Evolutionary conservation across 2,329 filamentous ascomycete genomes (phyloP).

Genomic region (Botrytis fragariae): DNA sequence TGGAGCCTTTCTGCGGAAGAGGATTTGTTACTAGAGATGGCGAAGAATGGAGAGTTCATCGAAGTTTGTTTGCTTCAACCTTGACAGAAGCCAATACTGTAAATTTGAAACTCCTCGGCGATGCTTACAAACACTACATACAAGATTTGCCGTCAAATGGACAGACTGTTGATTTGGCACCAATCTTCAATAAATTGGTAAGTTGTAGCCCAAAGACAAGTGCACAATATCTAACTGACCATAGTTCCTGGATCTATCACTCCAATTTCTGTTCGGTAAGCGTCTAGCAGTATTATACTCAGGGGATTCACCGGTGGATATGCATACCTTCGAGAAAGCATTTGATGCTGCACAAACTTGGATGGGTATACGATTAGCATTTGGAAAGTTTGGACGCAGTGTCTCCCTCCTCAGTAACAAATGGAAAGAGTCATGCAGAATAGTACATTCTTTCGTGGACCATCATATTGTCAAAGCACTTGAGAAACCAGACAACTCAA

Average conservation of each 20-base stretch:
- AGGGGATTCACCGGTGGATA: not conserved
- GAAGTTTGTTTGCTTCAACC: constrained; percentile 5
- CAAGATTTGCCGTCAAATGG: not conserved
- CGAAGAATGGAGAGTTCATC: constrained; percentile 2
- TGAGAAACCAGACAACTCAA: not conserved
- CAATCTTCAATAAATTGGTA: not conserved
- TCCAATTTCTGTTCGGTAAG: constrained; percentile 14
- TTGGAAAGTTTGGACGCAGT: not conserved
- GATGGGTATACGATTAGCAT: constrained; percentile 13
- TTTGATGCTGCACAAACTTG: constrained; percentile 5
- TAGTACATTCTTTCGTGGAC: constrained; percentile 15
- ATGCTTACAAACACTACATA: not conserved
- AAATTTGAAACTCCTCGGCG: not conserved
- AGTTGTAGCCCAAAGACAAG: not conserved
- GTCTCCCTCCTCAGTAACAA: not conserved
- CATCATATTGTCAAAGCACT: not conserved
- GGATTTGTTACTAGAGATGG: constrained; percentile 17
- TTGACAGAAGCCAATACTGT: constrained; percentile 2
- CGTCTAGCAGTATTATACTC: not conserved
- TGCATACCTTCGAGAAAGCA: not conserved
- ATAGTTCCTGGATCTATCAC: constrained; percentile 12
- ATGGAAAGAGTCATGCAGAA: not conserved
- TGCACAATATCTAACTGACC: not conserved
- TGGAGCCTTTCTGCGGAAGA: constrained; percentile 12
- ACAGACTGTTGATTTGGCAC: not conserved